Percentiles rank a stretch among this genome's conserved stretches.
Conservation (phyloP, 306 rosid genomes). For the Trifolium fragiferum region DNA sequence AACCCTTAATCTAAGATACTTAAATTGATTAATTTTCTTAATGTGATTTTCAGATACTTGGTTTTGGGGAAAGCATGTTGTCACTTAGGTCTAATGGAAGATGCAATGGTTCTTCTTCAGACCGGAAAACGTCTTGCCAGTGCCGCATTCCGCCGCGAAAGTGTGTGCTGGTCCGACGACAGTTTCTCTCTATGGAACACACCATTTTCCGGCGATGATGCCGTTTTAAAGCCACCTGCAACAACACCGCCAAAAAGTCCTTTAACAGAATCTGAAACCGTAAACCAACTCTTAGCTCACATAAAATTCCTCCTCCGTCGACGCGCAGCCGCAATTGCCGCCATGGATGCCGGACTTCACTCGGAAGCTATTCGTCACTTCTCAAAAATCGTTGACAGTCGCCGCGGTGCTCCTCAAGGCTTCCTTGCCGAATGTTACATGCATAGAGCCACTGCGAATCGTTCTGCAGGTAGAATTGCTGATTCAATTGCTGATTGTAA, state of each 20-base stretch:
- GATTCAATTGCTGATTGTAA: slow-evolving; percentile 90
- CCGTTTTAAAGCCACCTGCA: slow-evolving; percentile 36
- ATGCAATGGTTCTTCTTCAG: slow-evolving; percentile 93
- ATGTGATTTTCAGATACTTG: slow-evolving; percentile 60
- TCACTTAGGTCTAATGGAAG: slow-evolving; percentile 94
- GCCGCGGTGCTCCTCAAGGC: slow-evolving; percentile 92
- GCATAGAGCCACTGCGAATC: slow-evolving; percentile 70
- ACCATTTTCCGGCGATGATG: slow-evolving; percentile 41
- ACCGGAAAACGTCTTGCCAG: slow-evolving; percentile 90
- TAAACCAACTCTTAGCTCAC: slow-evolving; percentile 71
- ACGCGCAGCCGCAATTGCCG: slow-evolving; percentile 80
- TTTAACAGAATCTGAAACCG: slow-evolving; percentile 60
- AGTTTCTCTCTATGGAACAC: slow-evolving; percentile 69
- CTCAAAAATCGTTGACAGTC: slow-evolving; percentile 81
- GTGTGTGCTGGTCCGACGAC: slow-evolving; percentile 85
- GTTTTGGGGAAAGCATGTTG: slow-evolving; percentile 92
- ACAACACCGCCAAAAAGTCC: slow-evolving; percentile 56
- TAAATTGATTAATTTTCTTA: not conserved
- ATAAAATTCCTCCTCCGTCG: slow-evolving; percentile 87
- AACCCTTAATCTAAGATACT: not conserved
- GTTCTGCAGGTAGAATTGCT: slow-evolving; percentile 70
- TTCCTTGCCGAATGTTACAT: slow-evolving; percentile 89
- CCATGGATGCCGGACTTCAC: slow-evolving; percentile 84
- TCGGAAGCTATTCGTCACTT: slow-evolving; percentile 92
- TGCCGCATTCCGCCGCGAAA: slow-evolving; percentile 94